Base-by-base conservation (phyloP, 768 basidiomycete genomes). In the Pisolithus microcarpus region DNA sequence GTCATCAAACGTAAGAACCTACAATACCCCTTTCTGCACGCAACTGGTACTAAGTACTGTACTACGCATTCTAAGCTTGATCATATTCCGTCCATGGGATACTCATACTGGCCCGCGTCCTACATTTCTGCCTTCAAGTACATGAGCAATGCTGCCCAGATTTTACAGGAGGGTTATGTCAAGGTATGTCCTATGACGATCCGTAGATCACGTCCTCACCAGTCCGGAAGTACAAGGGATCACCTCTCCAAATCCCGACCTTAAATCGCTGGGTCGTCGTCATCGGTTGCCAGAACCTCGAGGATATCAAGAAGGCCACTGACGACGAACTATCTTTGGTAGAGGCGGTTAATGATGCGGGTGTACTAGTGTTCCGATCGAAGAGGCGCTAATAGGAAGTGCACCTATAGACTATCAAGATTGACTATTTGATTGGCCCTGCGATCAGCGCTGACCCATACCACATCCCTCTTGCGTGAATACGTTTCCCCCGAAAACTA, bases 241-340 rank as follows among this genome's bases (percentile, higher is more conserved):
- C n/a, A 4, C 49, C 65, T 4, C 74, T 72, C 58, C 71, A 65
- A 43, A 51, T 73, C 5, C 50, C 67, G 0, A 49, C 55, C 2
- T 30, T 57, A 4, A n/a, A 31, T 10, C 56, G 58, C 18, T 79
- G 77, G 79, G 46, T 60, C 0, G 67, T 79, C 31, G 40, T 80
- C 15, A 43, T 72, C 0, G 21, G 10, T 19, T 61, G 61, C 5
- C 57, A 52, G 0, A 46, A 61, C 26, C 51, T 65, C 5, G 55
- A 74, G 37, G 68, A 76, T 3, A 75, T 78, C 38, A 16, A 77
- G 7, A 71, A 61, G 43, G 70, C 72, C 6, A 55, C 70, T 0
- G 72, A 75, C 16, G 67, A 69, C 24, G 53, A 56, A 6, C 56
- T 78, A 19, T 75, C 74, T 7, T 59, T 71, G 16, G 1, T n/a